Conservation (phyloP, 306 rosid species). For the Ormosia emarginata region DNA sequence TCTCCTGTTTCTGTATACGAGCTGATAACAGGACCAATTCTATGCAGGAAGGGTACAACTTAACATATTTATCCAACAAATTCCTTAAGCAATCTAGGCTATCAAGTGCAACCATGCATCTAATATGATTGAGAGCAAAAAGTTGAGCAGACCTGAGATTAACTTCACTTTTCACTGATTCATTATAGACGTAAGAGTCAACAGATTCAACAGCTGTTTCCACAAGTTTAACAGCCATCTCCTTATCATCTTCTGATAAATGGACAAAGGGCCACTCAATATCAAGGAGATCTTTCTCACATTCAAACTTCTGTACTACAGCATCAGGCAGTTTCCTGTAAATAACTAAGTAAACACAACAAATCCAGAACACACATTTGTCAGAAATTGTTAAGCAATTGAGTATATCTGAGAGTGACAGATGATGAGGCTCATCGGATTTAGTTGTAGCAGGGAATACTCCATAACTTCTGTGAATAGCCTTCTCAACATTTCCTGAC, state of each 20-base stretch:
- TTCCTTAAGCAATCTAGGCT: slow-evolving; percentile 43
- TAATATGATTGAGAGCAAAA: slow-evolving; percentile 77
- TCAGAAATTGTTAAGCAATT: slow-evolving; percentile 79
- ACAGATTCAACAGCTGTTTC: slow-evolving; percentile 60
- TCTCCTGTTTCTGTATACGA: slow-evolving; percentile 41
- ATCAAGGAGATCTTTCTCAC: slow-evolving; percentile 72
- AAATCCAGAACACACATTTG: slow-evolving; percentile 91
- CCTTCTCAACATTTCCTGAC: slow-evolving; percentile 83
- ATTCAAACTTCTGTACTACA: slow-evolving; percentile 71
- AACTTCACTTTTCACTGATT: slow-evolving; percentile 47
- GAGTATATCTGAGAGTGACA: slow-evolving; percentile 55
- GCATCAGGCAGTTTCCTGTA: slow-evolving; percentile 89
- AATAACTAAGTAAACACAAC: slow-evolving; percentile 86
- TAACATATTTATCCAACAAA: slow-evolving; percentile 65
- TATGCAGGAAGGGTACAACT: slow-evolving; percentile 66
- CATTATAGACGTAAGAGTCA: slow-evolving; percentile 43
- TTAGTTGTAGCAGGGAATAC: slow-evolving; percentile 32
- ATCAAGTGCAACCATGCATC: slow-evolving; percentile 71
- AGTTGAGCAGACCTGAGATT: slow-evolving; percentile 54
- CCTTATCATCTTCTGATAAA: slow-evolving; percentile 59
- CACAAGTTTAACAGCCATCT: slow-evolving; percentile 58
- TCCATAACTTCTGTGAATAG: slow-evolving; percentile 59
- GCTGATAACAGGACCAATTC: slow-evolving; percentile 64
- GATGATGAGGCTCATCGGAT: slow-evolving; percentile 51
- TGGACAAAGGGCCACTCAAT: slow-evolving; percentile 69